A percentile compares a stretch with the other conserved stretches of the same genome.
phyloP scores from a whole-genome alignment of 1,139 yeast species.

The Blastobotrys apis region DNA sequence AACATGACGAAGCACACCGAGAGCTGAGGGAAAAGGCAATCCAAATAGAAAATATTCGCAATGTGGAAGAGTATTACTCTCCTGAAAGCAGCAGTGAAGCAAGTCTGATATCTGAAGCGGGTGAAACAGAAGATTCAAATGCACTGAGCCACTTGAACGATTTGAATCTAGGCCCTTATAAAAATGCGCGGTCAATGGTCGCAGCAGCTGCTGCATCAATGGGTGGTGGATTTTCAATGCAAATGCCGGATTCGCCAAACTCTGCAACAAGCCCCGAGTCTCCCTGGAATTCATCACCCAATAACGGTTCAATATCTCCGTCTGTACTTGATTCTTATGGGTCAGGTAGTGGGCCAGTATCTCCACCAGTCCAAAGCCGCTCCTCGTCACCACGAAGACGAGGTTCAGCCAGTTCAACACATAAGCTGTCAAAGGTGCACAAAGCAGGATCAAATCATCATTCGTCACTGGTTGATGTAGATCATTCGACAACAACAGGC shows the following conservation, averaged over 20 bases:
- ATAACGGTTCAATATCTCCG: background rate
- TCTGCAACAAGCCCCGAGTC: too few relatives aligned
- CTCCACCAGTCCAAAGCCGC: background rate
- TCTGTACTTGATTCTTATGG: background rate
- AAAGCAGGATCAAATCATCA: slow-evolving; percentile 20
- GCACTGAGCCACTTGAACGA: too few relatives aligned
- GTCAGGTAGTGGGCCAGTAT: background rate
- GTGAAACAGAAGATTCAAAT: background rate
- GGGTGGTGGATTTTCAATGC: slow-evolving; percentile 14
- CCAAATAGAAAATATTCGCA: background rate
- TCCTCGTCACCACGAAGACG: background rate
- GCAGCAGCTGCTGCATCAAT: slow-evolving; percentile 26
- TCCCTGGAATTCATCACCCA: background rate
- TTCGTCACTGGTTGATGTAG: slow-evolving; percentile 1
- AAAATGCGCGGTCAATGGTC: slow-evolving; percentile 24
- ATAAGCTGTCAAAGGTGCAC: slow-evolving; percentile 16
- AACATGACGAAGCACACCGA: slow-evolving; percentile 5
- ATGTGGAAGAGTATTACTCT: background rate
- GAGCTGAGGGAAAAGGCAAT: background rate
- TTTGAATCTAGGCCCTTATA: slow-evolving; percentile 21
- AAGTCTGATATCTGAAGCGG: background rate
- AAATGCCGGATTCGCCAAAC: background rate
- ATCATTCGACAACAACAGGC: background rate
- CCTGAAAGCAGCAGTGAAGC: slow-evolving; percentile 1
- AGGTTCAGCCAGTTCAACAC: slow-evolving; percentile 4